phyloP scores from a whole-genome alignment of 1,139 yeast genomes.

The Groenewaldozyma auringiensis region DNA sequence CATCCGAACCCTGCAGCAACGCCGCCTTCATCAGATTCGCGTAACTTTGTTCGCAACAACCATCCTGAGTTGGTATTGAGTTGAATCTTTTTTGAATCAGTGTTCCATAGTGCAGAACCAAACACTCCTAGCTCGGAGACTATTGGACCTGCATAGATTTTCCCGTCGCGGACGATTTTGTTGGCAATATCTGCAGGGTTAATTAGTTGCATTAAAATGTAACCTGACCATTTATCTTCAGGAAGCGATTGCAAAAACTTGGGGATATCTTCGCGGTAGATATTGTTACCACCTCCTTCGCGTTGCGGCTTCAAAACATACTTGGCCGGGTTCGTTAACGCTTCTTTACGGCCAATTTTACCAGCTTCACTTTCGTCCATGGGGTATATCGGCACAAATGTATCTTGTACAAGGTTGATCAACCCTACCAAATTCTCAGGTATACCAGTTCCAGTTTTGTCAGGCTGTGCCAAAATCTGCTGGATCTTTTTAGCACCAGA shows the following conservation, averaged over 20 bases:
- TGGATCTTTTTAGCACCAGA: slow-evolving; percentile 92
- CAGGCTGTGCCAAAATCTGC: slow-evolving; percentile 63
- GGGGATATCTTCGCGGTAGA: slow-evolving; percentile 81
- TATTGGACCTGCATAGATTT: slow-evolving; percentile 56
- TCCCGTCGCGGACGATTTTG: slow-evolving; percentile 60
- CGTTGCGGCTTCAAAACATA: slow-evolving; percentile 93
- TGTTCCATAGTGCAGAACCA: slow-evolving; percentile 75
- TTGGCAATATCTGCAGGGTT: slow-evolving; percentile 64
- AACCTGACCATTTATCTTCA: slow-evolving; percentile 80
- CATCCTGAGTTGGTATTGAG: slow-evolving; percentile 71
- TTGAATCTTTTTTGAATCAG: slow-evolving; percentile 46
- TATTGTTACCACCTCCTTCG: slow-evolving; percentile 93
- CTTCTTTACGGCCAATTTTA: slow-evolving; percentile 53
- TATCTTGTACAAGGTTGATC: slow-evolving; percentile 37
- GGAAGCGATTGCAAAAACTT: slow-evolving; percentile 51
- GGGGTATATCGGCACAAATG: slow-evolving; percentile 84
- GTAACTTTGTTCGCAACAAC: slow-evolving; percentile 80
- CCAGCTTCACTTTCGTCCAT: slow-evolving; percentile 68
- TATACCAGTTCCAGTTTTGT: slow-evolving; percentile 14
- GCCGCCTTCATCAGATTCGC: slow-evolving; percentile 90
- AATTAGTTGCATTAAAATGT: slow-evolving; percentile 88
- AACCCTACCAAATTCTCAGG: background rate
- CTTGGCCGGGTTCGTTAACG: slow-evolving; percentile 56
- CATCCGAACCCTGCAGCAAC: slow-evolving; percentile 99
- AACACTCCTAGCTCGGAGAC: slow-evolving; percentile 87